Percentiles rank a stretch among this genome's conserved stretches.
Conservation (phyloP, 1,284 basidiomycete species). For the Jaminaea rosea region DNA sequence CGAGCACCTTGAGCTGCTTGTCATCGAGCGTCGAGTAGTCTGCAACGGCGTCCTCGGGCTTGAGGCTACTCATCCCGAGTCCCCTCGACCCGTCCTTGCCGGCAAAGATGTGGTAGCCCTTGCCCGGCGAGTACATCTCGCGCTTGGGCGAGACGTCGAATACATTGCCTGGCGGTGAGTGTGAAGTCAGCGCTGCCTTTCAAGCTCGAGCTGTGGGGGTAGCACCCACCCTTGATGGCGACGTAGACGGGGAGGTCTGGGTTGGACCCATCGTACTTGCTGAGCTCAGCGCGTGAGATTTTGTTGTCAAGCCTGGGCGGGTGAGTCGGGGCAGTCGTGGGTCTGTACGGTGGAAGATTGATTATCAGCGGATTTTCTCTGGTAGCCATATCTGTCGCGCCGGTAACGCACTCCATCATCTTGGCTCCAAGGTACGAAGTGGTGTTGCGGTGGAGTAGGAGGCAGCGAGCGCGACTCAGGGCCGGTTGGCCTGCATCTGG, state of each 20-base stretch:
- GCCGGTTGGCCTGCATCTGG: too few species aligned
- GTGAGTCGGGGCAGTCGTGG: constrained; percentile 10
- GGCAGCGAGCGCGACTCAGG: too few species aligned
- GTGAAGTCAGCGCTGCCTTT: neutral
- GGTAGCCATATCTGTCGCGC: too few species aligned
- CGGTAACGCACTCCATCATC: too few species aligned
- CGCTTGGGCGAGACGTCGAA: constrained; percentile 70
- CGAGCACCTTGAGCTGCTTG: constrained; percentile 69
- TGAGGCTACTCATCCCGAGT: constrained; percentile 65
- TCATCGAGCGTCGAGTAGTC: constrained; percentile 73
- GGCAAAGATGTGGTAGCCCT: constrained; percentile 53
- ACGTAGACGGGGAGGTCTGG: constrained; percentile 67
- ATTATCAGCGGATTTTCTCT: too few species aligned
- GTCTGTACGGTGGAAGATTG: too few species aligned
- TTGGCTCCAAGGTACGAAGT: too few species aligned
- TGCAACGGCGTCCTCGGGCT: constrained; percentile 73
- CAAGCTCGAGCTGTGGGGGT: neutral
- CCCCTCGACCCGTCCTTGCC: constrained; percentile 67
- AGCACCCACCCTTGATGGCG: constrained; percentile 66
- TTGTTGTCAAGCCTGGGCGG: constrained; percentile 72
- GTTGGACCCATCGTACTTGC: constrained; percentile 62
- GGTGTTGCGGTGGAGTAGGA: too few species aligned
- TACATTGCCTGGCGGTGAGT: constrained; percentile 56
- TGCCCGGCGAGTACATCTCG: constrained; percentile 62
- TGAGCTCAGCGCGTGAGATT: constrained; percentile 62